Base-by-base conservation (phyloP, 2,329 filamentous ascomycete genomes). In the Trichoderma sp. region DNA sequence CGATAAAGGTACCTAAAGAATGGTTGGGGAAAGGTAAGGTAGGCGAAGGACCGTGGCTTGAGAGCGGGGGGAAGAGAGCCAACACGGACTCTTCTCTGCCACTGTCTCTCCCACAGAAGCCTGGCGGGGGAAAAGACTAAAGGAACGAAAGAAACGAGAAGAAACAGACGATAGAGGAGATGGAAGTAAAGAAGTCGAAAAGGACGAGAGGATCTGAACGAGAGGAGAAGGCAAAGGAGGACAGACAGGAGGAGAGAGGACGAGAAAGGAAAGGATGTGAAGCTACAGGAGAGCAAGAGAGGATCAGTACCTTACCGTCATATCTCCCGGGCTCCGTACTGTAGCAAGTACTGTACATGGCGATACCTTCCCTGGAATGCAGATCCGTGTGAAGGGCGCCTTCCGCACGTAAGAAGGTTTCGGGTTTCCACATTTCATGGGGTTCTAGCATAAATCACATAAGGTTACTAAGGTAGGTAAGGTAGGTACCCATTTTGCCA, bases 211-310 rank as follows among this genome's bases (percentile, higher is more conserved):
- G 21, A 24, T 17, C 24, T 9, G 28, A 10, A 39, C 5, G 34
- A 4, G 12, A 39, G 12, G 12, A 68, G 60, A 64, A 62, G 57
- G 55, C 66, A 57, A 60, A 62, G 50, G 66, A 68, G 41, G 58
- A 64, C 47, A 44, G 64, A 50, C 43, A 62, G 45, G 47, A 15
- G 54, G 39, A n/a, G 15, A 54, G 26, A n/a, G 3, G 56, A 52
- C 64, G 19, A 60, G 57, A 67, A 56, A 56, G 43, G 55, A 50
- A 56, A 61, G 28, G 61, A 57, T 61, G 58, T 10, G 24, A 57
- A 21, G 55, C 55, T 45, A 57, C 15, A 26, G 34, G 34, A 39
- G 34, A 39, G 34, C 34, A 41, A 24, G 34, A 21, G 39, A 56
- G 15, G 19, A 56, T 44, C 52, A 12, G n/a, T 47, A 19, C 12